Evolutionary conservation across 2,329 filamentous ascomycete species (phyloP).

Genomic region (Alternaria ethzedia): DNA sequence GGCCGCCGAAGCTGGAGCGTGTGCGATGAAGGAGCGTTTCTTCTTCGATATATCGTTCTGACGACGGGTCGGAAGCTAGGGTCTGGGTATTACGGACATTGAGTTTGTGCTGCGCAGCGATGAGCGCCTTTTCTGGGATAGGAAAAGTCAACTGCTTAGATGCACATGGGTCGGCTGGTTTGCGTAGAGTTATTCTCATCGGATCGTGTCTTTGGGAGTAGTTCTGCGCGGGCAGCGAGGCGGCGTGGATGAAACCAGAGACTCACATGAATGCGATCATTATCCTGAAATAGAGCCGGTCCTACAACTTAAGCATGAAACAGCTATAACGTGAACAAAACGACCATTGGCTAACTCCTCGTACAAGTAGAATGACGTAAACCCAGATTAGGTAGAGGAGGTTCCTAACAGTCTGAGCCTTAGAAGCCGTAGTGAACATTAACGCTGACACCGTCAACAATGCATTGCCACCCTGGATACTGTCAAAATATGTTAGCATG

Average conservation of each 20-base stretch:
- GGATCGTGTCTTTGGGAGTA: not conserved
- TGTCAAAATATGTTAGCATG: conserved; percentile 15
- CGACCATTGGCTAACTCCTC: too few relatives aligned
- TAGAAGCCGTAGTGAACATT: conserved; percentile 31
- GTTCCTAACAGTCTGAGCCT: not conserved
- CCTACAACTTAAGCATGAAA: not conserved
- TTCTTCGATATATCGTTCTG: not conserved
- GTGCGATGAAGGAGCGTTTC: not conserved
- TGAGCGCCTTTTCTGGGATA: not conserved
- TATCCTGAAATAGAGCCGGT: too few relatives aligned
- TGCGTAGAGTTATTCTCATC: not conserved
- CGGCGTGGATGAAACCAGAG: not conserved
- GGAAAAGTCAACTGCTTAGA: not conserved
- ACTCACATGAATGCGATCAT: not conserved
- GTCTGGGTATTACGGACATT: not conserved
- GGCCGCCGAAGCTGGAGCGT: not conserved
- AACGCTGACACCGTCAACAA: conserved; percentile 27
- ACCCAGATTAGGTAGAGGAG: not conserved
- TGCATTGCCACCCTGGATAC: conserved; percentile 40
- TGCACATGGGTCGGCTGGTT: not conserved
- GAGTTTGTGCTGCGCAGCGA: not conserved
- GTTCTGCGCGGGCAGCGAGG: too few relatives aligned
- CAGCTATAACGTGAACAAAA: not conserved
- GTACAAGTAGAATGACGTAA: not conserved
- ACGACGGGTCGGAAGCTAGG: not conserved